phyloP scores from a whole-genome alignment of 1,284 basidiomycete species.

The Fomitopsis betulina region DNA sequence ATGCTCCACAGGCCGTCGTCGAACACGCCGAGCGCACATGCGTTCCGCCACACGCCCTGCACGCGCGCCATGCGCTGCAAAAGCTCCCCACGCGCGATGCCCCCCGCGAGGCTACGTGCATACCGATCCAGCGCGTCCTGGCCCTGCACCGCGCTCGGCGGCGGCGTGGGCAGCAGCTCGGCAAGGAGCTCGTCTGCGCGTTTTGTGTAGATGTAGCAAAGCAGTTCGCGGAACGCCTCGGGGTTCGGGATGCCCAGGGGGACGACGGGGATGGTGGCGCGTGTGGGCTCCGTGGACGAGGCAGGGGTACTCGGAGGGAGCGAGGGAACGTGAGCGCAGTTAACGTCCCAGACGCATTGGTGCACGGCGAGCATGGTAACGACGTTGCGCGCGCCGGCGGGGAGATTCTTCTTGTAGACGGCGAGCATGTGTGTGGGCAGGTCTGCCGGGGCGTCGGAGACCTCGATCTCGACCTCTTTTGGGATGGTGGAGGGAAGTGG shows the following conservation, averaged over 20 bases:
- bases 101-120: conserved; percentile 26
- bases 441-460: conserved; percentile 28
- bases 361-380: conserved; percentile 50
- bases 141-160: conserved; percentile 21
- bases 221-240: conserved; percentile 54
- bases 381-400: conserved; percentile 24
- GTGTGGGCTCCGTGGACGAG: conserved; percentile 34
- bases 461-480: conserved; percentile 18
- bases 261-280: conserved; percentile 51
- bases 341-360: conserved; percentile 44
- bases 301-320: conserved; percentile 15
- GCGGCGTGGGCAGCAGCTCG: conserved; percentile 46
- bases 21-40: conserved; percentile 54
- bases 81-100: conserved; percentile 29
- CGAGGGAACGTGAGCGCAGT: conserved; percentile 45
- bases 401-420: conserved; percentile 31
- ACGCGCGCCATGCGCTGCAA: conserved; percentile 36
- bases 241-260: conserved; percentile 62
- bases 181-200: conserved; percentile 40
- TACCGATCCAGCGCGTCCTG: conserved; percentile 18
- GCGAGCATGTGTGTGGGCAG: conserved; percentile 53
- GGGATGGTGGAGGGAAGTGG: conserved; percentile 14
- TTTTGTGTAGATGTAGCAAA: conserved; percentile 60
- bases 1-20: conserved; percentile 52
- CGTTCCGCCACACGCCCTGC: conserved; percentile 60